These are phyloP conservation scores for Ceratocystis alfenasii DNA, from an alignment of 2,329 filamentous ascomycete genomes.

Conservation along the genomic window DNA sequence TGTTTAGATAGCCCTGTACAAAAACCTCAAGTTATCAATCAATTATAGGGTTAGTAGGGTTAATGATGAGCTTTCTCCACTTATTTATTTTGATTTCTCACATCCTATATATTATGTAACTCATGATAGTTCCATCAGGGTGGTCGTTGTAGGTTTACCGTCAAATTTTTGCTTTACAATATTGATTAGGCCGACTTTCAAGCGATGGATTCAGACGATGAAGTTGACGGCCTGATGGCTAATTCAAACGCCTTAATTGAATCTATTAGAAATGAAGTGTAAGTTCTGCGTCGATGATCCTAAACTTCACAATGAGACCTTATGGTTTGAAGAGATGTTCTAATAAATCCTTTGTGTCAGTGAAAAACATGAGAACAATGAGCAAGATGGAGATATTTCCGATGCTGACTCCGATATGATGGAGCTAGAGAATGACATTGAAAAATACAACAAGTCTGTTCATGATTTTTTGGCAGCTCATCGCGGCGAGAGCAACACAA, in stretches of 20 bases:
- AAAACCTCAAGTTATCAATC: no score
- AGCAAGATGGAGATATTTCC: constrained; percentile 28
- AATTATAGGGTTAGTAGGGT: no score
- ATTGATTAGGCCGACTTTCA: background rate
- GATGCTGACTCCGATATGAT: constrained; percentile 37
- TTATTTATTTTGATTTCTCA: no score
- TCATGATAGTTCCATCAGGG: no score
- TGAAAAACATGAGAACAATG: background rate
- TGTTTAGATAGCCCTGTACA: no score
- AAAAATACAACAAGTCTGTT: constrained; percentile 34
- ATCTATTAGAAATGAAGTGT: constrained; percentile 21
- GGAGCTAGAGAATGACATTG: constrained; percentile 35
- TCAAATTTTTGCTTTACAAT: background rate
- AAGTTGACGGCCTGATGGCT: constrained; percentile 11
- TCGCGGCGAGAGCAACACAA: constrained; percentile 9
- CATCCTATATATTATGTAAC: no score
- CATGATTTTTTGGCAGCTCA: constrained; percentile 33
- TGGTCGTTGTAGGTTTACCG: no score
- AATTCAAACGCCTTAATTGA: constrained; percentile 17
- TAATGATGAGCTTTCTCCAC: no score
- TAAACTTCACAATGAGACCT: background rate
- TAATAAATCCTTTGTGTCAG: constrained; percentile 4
- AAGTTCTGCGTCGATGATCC: background rate
- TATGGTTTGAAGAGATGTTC: background rate
- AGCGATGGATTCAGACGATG: constrained; percentile 10